Base-by-base conservation (phyloP, 352 stramenopile species). In the Phytophthora ramorum region DNA sequence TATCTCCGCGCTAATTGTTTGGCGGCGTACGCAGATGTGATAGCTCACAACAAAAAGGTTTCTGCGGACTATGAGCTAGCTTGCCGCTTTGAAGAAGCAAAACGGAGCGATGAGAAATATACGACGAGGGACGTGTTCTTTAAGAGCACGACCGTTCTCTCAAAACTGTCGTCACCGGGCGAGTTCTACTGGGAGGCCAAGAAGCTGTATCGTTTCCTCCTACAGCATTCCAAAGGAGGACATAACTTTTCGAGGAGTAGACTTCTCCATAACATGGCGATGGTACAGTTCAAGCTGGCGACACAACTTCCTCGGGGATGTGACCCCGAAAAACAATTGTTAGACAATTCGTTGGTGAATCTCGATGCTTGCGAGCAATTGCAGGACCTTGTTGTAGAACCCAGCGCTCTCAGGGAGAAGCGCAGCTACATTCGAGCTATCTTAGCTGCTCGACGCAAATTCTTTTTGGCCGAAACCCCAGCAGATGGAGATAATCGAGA, bases 161-260 rank as follows among this genome's bases (percentile, higher is more conserved):
- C 76, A 0, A 87, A 90, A 45, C 49, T 62, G 5, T 88, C 83
- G 9, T 50, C 44, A 0, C 64, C 76, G 12, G 61, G 68, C 1
- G 75, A 79, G 13, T 90, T 92, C 38, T 92, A 89, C 55, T 75
- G 77, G 20, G 83, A 90, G 38, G 75, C 81, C 4, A 78, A 77
- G 26, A 76, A 78, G n/a, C 82, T 89, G 48, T 79, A 77, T 24
- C 70, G 58, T 2, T 88, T 83, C 35, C 38, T 86, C 2, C 24
- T 80, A 10, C n/a, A 51, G 40, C 54, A 67, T 12, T 67, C 47
- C 0, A 52, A 75, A 45, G 48, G 46, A 44, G 61, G 44, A 14
- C 16, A 63, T 0, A 66, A 61, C 9, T 72, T 62, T 46, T 71
- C 66, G 0, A 57, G 70, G 48, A 40, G 71, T 55, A 52, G 40